A percentile compares a stretch with the other conserved stretches of the same genome.
Conservation (phyloP, 805 yeast genomes). For the Myxozyma nipponensis region DNA sequence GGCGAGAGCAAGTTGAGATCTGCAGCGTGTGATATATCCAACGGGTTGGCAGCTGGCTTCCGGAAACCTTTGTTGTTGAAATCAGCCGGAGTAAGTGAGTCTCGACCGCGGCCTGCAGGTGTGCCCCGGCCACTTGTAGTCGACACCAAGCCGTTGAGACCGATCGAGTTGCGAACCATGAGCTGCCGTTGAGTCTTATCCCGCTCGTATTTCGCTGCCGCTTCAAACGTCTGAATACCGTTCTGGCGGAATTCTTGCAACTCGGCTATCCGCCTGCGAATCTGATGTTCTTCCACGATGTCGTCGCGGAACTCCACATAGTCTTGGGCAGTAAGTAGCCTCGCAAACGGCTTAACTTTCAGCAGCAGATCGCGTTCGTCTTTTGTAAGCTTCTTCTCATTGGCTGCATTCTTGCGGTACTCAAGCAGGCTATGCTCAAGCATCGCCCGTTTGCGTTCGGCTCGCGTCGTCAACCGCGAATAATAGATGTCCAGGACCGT, state of each 20-base stretch:
- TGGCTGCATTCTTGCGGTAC: conserved; percentile 72
- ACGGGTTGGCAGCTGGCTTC: conserved; percentile 36
- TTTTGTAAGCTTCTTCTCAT: conserved; percentile 80
- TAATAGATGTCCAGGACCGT: conserved; percentile 86
- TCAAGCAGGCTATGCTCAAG: conserved; percentile 76
- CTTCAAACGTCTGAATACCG: conserved; percentile 80
- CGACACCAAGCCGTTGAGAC: conserved; percentile 9
- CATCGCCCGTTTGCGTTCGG: conserved; percentile 83
- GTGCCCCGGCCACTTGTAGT: conserved; percentile 20
- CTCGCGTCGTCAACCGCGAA: conserved; percentile 82
- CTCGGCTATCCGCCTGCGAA: conserved; percentile 78
- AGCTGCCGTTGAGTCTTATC: conserved; percentile 55
- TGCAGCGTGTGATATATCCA: conserved; percentile 54
- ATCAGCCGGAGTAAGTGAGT: conserved; percentile 13
- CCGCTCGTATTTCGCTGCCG: conserved; percentile 80
- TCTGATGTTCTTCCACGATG: conserved; percentile 69
- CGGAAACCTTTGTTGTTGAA: conserved; percentile 29
- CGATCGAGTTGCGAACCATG: conserved; percentile 19
- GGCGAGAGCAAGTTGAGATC: conserved; percentile 78
- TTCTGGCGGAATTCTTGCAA: conserved; percentile 89
- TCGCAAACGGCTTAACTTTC: conserved; percentile 73
- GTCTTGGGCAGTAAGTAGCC: conserved; percentile 76
- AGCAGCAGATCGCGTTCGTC: conserved; percentile 83
- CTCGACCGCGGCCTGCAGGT: conserved; percentile 21
- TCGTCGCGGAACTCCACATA: conserved; percentile 71